These are phyloP conservation scores for Warburgia ugandensis DNA, from an alignment of 164 flowering plant species.

Conservation along the genomic window DNA sequence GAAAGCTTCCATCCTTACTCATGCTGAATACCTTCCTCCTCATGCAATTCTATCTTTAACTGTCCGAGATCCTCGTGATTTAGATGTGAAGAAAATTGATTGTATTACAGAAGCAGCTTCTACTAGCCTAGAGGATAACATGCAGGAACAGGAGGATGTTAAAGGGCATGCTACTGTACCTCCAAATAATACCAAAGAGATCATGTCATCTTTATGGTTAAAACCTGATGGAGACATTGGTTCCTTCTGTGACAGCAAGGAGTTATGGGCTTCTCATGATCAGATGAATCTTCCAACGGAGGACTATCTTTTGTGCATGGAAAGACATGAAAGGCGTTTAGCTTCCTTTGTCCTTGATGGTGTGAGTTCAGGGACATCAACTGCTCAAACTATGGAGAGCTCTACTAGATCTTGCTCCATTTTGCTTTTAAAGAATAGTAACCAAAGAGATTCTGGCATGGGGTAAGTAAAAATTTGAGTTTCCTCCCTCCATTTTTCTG, in stretches of 20 bases:
- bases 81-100: slow-evolving; percentile 10
- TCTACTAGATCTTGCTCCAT: slow-evolving; percentile 59
- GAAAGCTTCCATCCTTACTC: slow-evolving; percentile 22
- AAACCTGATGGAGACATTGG: slow-evolving; percentile 15
- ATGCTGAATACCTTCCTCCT: slow-evolving; percentile 37
- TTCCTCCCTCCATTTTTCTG: background rate
- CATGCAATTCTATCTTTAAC: slow-evolving; percentile 44
- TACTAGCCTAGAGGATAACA: slow-evolving; percentile 4
- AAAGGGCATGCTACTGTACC: slow-evolving; percentile 9
- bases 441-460: slow-evolving; percentile 9
- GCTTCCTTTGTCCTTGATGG: slow-evolving; percentile 35
- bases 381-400: slow-evolving; percentile 16
- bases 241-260: slow-evolving; percentile 17
- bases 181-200: slow-evolving; percentile 10
- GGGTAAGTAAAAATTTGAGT: slow-evolving; percentile 11
- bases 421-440: slow-evolving; percentile 46
- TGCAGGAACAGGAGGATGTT: slow-evolving; percentile 13
- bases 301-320: slow-evolving; percentile 50
- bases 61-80: slow-evolving; percentile 66
- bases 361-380: slow-evolving; percentile 11
- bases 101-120: slow-evolving; percentile 19
- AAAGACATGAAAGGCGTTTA: slow-evolving; percentile 47
- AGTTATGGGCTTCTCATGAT: slow-evolving; percentile 49
- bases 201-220: slow-evolving; percentile 14
- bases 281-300: slow-evolving; percentile 49